Evolutionary conservation across 768 basidiomycete genomes (phyloP).

Genomic region (Lyophyllum atratum): DNA sequence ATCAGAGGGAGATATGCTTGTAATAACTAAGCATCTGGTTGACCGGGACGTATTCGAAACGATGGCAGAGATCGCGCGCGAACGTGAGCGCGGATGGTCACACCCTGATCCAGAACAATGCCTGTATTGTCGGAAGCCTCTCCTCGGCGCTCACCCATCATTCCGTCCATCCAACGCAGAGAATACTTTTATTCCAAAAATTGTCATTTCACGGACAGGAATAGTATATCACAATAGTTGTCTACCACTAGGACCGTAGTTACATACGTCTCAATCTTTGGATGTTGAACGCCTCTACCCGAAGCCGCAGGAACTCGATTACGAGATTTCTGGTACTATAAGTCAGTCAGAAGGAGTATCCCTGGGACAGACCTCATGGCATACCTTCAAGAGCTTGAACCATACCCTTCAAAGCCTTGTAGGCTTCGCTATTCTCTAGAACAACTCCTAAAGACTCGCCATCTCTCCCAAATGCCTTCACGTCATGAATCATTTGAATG

Average conservation of each 20-base stretch:
- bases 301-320: not conserved
- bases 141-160: conserved; percentile 27
- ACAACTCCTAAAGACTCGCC: conserved; percentile 70
- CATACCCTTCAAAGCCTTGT: conserved; percentile 57
- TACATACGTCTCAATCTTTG: not conserved
- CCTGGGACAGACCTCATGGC: not conserved
- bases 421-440: conserved; percentile 53
- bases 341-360: not conserved
- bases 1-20: conserved; percentile 86
- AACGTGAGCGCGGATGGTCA: conserved; percentile 66
- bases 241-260: conserved; percentile 21
- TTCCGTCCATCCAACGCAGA: conserved; percentile 14
- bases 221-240: conserved; percentile 55
- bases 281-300: not conserved
- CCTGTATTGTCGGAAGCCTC: conserved; percentile 49
- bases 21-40: conserved; percentile 80
- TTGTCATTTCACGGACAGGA: conserved; percentile 61
- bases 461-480: conserved; percentile 81
- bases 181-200: conserved; percentile 19
- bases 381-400: conserved; percentile 48
- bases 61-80: conserved; percentile 58
- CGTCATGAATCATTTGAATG: conserved; percentile 82
- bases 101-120: conserved; percentile 47
- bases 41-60: conserved; percentile 81
- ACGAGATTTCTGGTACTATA: conserved; percentile 12